Base-by-base conservation (phyloP, 805 yeast species). In the Suhomyces kilbournensis region DNA sequence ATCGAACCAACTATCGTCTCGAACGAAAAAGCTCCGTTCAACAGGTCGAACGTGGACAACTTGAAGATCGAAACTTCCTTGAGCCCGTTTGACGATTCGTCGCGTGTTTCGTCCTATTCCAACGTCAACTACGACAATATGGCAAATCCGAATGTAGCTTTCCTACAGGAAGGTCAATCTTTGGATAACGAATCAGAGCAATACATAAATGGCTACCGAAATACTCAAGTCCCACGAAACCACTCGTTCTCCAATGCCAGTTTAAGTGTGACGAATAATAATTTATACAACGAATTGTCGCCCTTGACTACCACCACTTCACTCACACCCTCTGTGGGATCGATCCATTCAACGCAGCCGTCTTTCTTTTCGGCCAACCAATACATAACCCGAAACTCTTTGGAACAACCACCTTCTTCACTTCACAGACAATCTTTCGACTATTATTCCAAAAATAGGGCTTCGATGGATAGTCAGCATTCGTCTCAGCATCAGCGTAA, bases 271-370 rank as follows among this genome's bases (percentile, higher is more conserved):
- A 49, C 46, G 26, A 46, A 51, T 23, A 47, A 50, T 15, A 44
- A 51, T 39, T 20, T 51, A 28, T 48, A 38, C 49, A 55, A 58
- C 46, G 79, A 74, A 15, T 58, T 75, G 44, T 69, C 75, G 28
- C 79, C 79, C 4, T 56, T 74, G 50, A 73, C 79, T 7, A 74
- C 79, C 4, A 71, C 77, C 9, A 74, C 78, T 0, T 72, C 77
- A 3, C 64, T 71, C 44, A 71, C 78, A 0, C 78, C 76, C 0
- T 73, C 77, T 10, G 63, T 72, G 2, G 64, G 68, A 26, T 72
- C 77, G 2, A 56, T 73, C 14, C 78, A 74, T 52, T 73, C 76
- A 40, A 64, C 71, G 2, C 79, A 74, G 50, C 77, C 74, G 5
- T 72, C 77, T 3, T 75, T 72, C 52, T 72, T 74, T 54, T 70